Percentiles rank a stretch among this genome's conserved stretches.
These are phyloP conservation scores for Aspergillus glaucus DNA, from an alignment of 2,329 filamentous ascomycete species.

Conservation along the genomic window DNA sequence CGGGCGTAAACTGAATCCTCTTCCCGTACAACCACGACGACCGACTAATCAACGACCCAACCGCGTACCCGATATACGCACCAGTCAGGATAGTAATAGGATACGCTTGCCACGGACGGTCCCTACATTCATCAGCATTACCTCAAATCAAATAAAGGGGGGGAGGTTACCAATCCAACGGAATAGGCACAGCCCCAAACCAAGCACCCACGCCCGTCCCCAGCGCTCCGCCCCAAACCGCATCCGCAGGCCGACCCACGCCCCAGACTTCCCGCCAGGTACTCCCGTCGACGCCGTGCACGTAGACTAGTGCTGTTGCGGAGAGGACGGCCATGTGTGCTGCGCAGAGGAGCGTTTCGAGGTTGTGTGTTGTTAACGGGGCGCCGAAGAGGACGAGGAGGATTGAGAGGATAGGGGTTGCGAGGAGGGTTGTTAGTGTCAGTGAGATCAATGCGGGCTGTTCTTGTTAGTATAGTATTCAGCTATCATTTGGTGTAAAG, in stretches of 20 bases:
- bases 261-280: constrained; percentile 67
- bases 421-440: constrained; percentile 45
- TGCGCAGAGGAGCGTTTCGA: constrained; percentile 72
- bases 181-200: constrained; percentile 91
- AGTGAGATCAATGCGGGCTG: constrained; percentile 68
- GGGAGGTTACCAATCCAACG: constrained; percentile 69
- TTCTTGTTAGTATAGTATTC: not conserved
- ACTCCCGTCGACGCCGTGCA: constrained; percentile 66
- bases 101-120: constrained; percentile 98
- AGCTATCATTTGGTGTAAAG: not conserved
- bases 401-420: constrained; percentile 52
- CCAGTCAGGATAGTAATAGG: constrained; percentile 85
- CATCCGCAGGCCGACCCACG: constrained; percentile 68
- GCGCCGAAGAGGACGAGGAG: constrained; percentile 84
- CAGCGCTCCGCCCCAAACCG: constrained; percentile 74
- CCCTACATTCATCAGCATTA: constrained; percentile 40
- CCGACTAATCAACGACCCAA: constrained; percentile 46
- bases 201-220: constrained; percentile 77
- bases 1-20: constrained; percentile 25
- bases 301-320: constrained; percentile 75
- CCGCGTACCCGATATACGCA: constrained; percentile 68
- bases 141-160: not conserved
- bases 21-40: constrained; percentile 30
- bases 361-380: constrained; percentile 72
- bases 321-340: constrained; percentile 75